A percentile compares a stretch with the other conserved stretches of the same genome.
Conservation (phyloP, 2,329 filamentous ascomycete species). For the Microsporum canis region DNA sequence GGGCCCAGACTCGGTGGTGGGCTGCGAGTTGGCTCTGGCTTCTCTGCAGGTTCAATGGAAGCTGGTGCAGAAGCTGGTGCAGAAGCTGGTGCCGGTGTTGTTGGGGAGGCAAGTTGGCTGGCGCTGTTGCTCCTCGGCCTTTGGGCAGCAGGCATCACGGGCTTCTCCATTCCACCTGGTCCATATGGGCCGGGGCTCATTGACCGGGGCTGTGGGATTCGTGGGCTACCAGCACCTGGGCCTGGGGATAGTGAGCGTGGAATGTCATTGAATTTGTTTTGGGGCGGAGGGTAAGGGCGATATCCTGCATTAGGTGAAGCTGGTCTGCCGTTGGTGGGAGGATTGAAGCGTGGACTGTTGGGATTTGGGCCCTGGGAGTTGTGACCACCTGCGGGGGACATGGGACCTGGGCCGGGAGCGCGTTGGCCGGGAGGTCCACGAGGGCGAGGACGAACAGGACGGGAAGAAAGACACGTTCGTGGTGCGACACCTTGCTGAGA, state of each 20-base stretch:
- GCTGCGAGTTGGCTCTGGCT: slow-evolving; percentile 8
- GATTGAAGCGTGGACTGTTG: slow-evolving; percentile 22
- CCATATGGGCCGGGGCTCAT: slow-evolving; percentile 39
- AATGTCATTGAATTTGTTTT: slow-evolving; percentile 18
- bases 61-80: background rate
- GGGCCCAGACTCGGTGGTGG: slow-evolving; percentile 32
- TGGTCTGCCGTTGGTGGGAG: slow-evolving; percentile 22
- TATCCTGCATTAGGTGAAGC: slow-evolving; percentile 24
- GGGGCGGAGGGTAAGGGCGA: slow-evolving; percentile 20
- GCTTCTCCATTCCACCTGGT: slow-evolving; percentile 30
- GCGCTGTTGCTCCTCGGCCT: slow-evolving; percentile 37
- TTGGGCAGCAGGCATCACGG: slow-evolving; percentile 28
- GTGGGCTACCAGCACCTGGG: slow-evolving; percentile 21
- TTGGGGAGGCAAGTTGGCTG: slow-evolving; percentile 20
- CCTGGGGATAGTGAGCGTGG: slow-evolving; percentile 17
- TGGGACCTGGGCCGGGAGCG: slow-evolving; percentile 23
- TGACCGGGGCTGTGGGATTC: slow-evolving; percentile 30
- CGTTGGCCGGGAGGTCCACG: slow-evolving; percentile 29
- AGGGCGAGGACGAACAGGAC: slow-evolving; percentile 75
- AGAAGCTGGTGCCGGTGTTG: background rate
- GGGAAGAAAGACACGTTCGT: slow-evolving; percentile 82
- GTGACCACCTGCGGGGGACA: slow-evolving; percentile 18
- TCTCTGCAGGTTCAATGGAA: background rate
- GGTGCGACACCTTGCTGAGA: slow-evolving; percentile 88
- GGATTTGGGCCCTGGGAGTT: slow-evolving; percentile 17